These are phyloP conservation scores for Apiotrichum gamsii DNA, from an alignment of 1,284 basidiomycete species.

Conservation along the genomic window DNA sequence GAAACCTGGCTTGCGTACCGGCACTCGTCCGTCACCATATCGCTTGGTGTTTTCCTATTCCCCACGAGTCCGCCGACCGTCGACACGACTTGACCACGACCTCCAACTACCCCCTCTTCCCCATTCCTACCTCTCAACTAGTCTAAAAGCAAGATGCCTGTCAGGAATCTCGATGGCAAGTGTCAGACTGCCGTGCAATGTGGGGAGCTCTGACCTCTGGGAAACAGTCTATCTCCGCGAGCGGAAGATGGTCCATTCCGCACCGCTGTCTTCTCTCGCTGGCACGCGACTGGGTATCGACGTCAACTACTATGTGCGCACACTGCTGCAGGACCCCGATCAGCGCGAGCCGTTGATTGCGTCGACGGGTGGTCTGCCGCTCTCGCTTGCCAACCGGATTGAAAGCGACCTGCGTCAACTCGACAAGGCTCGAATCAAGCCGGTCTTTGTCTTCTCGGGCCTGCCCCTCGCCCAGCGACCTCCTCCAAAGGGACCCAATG, in stretches of 20 bases:
- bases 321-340: slow-evolving; percentile 67
- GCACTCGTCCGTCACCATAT: too few species aligned
- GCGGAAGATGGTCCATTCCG: slow-evolving; percentile 77
- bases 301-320: slow-evolving; percentile 80
- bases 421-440: slow-evolving; percentile 88
- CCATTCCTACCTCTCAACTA: not conserved
- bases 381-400: slow-evolving; percentile 76
- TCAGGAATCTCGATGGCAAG: slow-evolving; percentile 41
- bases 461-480: slow-evolving; percentile 54
- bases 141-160: slow-evolving; percentile 23
- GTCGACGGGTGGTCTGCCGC: slow-evolving; percentile 86
- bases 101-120: too few species aligned
- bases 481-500: slow-evolving; percentile 61
- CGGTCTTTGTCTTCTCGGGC: slow-evolving; percentile 94
- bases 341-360: slow-evolving; percentile 82
- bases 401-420: slow-evolving; percentile 84
- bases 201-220: too few species aligned
- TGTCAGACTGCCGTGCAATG: too few species aligned
- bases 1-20: too few species aligned
- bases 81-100: too few species aligned
- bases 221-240: slow-evolving; percentile 74
- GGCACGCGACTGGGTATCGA: slow-evolving; percentile 97
- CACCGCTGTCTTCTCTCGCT: slow-evolving; percentile 73
- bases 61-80: too few species aligned
- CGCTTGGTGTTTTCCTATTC: too few species aligned